phyloP scores from a whole-genome alignment of 352 stramenopile genomes.

The Nannochloropsis limnetica region DNA sequence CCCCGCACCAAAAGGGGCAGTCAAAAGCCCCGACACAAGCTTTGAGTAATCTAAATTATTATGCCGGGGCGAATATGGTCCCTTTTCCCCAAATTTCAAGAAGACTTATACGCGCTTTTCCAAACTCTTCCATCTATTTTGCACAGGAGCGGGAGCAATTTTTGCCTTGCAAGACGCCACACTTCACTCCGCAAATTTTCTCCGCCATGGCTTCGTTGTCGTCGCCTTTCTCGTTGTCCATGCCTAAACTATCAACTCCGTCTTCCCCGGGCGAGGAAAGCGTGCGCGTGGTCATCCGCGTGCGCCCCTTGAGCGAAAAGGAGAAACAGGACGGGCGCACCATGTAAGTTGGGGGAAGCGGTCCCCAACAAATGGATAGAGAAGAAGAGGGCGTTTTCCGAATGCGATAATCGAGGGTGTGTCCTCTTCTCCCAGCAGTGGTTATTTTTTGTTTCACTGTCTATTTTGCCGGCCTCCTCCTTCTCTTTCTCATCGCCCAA shows the following conservation, averaged over 20 bases:
- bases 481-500: not conserved
- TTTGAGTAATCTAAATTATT: not conserved
- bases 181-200: not conserved
- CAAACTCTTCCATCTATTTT: not conserved
- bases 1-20: not conserved
- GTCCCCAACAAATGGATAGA: constrained; percentile 39
- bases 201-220: not conserved
- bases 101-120: not conserved
- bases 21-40: not conserved
- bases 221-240: not conserved
- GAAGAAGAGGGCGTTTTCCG: not conserved
- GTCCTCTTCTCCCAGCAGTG: no score
- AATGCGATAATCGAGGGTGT: not conserved
- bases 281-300: constrained; percentile 88
- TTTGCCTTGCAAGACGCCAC: not conserved
- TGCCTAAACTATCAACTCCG: not conserved
- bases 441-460: no score
- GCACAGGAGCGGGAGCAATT: not conserved
- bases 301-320: constrained; percentile 83
- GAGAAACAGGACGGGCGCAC: constrained; percentile 81
- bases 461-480: no score
- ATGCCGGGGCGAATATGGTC: not conserved
- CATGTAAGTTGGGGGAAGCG: constrained; percentile 53
- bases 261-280: constrained; percentile 61
- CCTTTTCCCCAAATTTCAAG: not conserved